Evolutionary conservation across 2,329 filamentous ascomycete species (phyloP).

Genomic region (Botrytis hyacinthi): DNA sequence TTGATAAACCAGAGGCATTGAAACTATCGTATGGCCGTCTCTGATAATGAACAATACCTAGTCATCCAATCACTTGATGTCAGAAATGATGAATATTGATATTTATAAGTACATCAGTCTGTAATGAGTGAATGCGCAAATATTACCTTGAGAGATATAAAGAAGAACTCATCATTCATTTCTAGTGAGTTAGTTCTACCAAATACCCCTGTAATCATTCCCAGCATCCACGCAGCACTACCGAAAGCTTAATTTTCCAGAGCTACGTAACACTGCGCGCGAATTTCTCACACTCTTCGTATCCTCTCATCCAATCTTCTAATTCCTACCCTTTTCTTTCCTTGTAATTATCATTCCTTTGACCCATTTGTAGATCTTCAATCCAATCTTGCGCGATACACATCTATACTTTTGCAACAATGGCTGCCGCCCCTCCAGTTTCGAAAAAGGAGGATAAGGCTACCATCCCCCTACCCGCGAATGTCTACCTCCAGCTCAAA

Average conservation of each 20-base stretch:
- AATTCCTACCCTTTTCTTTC: background rate
- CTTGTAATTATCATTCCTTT: background rate
- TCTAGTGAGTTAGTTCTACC: background rate
- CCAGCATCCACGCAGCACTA: background rate
- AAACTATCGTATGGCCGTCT: background rate
- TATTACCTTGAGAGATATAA: background rate
- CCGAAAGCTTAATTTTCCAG: slow-evolving; percentile 3
- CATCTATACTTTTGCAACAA: background rate
- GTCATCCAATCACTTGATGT: background rate
- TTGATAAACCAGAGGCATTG: background rate
- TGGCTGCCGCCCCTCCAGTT: background rate
- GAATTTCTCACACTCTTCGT: background rate
- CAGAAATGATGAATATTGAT: background rate
- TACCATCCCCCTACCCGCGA: slow-evolving; percentile 11
- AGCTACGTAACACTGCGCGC: slow-evolving; percentile 1
- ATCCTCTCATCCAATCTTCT: background rate
- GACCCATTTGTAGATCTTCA: background rate
- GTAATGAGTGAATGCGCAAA: background rate
- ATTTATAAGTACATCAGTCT: background rate
- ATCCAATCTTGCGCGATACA: background rate
- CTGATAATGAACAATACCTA: background rate
- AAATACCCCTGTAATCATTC: background rate
- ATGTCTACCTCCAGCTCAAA: slow-evolving; percentile 28
- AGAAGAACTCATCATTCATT: background rate
- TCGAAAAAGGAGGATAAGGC: background rate